Conservation (phyloP, 345 rosid genomes). For the Eucalyptus tenuipes region DNA sequence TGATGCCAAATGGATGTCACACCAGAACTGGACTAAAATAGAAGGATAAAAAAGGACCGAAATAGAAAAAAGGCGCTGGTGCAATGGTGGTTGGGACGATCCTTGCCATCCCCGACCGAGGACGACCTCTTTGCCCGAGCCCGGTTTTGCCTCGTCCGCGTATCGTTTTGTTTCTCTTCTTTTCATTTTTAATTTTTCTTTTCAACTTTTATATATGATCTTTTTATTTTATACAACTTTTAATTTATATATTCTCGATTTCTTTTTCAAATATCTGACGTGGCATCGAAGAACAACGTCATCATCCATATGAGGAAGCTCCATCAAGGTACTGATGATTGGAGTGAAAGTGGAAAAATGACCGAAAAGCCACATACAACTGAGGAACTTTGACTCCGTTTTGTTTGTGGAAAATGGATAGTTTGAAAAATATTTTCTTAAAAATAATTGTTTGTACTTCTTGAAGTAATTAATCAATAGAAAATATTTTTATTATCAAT, state of each 20-base stretch:
- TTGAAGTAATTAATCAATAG: too few relatives aligned
- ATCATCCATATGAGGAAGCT: not conserved
- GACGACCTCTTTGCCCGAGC: too few relatives aligned
- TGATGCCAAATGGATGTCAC: not conserved
- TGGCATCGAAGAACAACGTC: fast-evolving
- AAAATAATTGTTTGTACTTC: fast-evolving
- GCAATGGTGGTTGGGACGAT: not conserved
- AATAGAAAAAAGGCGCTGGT: not conserved
- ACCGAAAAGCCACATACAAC: not conserved
- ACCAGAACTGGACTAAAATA: not conserved
- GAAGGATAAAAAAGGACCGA: not conserved
- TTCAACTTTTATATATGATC: not conserved
- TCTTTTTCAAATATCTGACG: not conserved
- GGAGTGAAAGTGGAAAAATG: not conserved
- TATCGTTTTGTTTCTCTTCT: not conserved
- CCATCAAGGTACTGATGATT: not conserved
- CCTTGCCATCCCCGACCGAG: not conserved
- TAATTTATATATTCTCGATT: not conserved
- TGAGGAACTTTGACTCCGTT: fast-evolving
- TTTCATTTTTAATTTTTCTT: not conserved
- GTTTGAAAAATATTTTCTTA: fast-evolving
- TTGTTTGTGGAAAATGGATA: fast-evolving
- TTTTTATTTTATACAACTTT: not conserved
- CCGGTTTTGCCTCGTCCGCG: not conserved
- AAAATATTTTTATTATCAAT: too few relatives aligned